Base-by-base conservation (phyloP, 352 stramenopile genomes). In the Elongisporangium undulatum region DNA sequence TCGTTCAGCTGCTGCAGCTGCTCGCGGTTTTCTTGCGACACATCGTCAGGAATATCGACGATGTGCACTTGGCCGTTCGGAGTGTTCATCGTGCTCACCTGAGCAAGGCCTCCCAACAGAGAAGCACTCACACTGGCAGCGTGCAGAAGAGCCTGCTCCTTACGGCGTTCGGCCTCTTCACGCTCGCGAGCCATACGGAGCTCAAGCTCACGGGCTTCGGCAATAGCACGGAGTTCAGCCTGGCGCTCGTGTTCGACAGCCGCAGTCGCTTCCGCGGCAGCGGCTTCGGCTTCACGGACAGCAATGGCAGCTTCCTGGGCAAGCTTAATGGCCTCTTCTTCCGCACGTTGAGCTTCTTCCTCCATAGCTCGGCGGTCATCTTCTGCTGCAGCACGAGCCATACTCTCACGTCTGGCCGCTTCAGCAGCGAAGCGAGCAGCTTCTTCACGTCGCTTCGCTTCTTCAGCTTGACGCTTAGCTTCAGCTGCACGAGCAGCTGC, bases 1-100 rank as follows among this genome's bases (percentile, higher is more conserved):
- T 94, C 86, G 68, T 92, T 94, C 39, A 95, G 63, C 72, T 95
- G 84, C 62, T 92, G 68, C 23, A 95, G 64, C 62, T 95, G 84
- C 67, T 95, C 84, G 53, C 83, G 82, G 70, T 93, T 94, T 66
- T 95, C 84, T 60, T 92, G 84, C 13, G 80, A 89, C 16, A 95
- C 64, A 56, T 92, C 69, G 50, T 92, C 80, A 34, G 86, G 84
- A 49, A 95, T 94, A 53, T 94, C 75, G 23, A 93, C 85, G 53
- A 95, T 75, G 59, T 88, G 83, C 49, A 95, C 84, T 49, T 92
- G 74, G 26, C 84, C 84, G 29, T 79, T 58, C 22, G 75, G 71
- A 24, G 82, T 87, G 58, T 74, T 74, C 59, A 89, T 76, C 26
- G 82, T 90, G 63, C 85, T 92, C 24, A 95, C 82, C 55, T 91